Conservation (phyloP, 1,284 basidiomycete species). For the Apiotrichum montevideense region DNA sequence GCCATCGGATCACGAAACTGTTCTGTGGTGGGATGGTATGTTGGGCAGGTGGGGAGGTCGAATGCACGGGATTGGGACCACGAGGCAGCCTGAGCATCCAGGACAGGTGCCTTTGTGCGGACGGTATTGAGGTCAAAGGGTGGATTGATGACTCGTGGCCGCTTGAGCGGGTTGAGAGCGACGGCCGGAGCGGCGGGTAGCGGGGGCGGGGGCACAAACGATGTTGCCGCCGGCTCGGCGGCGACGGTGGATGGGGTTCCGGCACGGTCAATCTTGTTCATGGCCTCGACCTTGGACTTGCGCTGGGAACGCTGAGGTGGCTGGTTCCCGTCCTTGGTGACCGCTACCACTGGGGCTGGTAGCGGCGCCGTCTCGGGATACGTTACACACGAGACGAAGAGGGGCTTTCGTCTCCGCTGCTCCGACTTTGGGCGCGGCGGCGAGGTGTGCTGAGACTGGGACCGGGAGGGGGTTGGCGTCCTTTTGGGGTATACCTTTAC, state of each 20-base stretch:
- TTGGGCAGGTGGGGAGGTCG: slow-evolving; percentile 81
- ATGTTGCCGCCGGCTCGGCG: slow-evolving; percentile 29
- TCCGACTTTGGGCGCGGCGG: slow-evolving; percentile 1
- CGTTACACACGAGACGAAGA: slow-evolving; percentile 33
- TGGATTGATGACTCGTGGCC: slow-evolving; percentile 28
- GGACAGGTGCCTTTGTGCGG: slow-evolving; percentile 25
- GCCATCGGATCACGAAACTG: slow-evolving; percentile 95
- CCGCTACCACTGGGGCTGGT: slow-evolving; percentile 2
- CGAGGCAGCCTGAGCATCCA: slow-evolving; percentile 9
- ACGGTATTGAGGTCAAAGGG: slow-evolving; percentile 34
- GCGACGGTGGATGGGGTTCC: slow-evolving; percentile 21
- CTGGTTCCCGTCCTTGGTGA: slow-evolving; percentile 19
- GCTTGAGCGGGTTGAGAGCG: slow-evolving; percentile 31
- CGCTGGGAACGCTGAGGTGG: slow-evolving; percentile 29
- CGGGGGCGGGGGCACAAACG: slow-evolving; percentile 30
- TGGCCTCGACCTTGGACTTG: slow-evolving; percentile 37
- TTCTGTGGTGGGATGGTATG: slow-evolving; percentile 77
- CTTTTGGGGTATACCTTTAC: not conserved
- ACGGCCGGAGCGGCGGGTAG: slow-evolving; percentile 15
- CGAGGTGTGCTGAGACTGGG: not conserved
- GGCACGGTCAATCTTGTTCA: slow-evolving; percentile 35
- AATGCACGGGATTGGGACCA: slow-evolving; percentile 57
- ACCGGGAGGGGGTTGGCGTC: not conserved
- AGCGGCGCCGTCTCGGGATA: slow-evolving; percentile 29
- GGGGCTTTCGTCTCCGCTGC: slow-evolving; percentile 19